A percentile compares a stretch with the other conserved stretches of the same genome.
phyloP scores from a whole-genome alignment of 345 rosid species.

The Jatropha curcas region DNA sequence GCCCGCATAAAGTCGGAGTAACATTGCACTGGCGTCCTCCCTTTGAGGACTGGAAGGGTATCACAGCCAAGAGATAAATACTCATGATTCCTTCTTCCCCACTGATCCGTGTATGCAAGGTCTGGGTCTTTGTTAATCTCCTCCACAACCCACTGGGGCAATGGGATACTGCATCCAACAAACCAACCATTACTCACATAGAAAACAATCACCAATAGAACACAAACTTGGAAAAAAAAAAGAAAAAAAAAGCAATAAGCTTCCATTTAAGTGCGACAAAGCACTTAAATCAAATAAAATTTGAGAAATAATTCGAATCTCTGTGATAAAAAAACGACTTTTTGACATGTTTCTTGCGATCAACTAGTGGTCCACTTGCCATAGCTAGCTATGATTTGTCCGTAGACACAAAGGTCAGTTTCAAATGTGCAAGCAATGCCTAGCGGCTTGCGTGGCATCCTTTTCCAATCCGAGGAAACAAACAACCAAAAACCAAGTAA shows the following conservation, averaged over 20 bases:
- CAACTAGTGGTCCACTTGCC: too few relatives aligned
- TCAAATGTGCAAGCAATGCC: background rate
- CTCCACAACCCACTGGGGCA: constrained; percentile 86
- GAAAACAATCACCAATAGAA: background rate
- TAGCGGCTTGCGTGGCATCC: background rate
- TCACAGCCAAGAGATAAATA: constrained; percentile 90
- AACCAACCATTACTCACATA: background rate
- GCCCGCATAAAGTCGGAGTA: constrained; percentile 93
- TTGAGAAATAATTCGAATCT: too few relatives aligned
- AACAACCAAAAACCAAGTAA: background rate
- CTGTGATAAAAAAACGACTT: too few relatives aligned
- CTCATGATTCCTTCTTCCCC: constrained; percentile 96
- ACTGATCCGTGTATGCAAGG: constrained; percentile 96
- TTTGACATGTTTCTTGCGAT: too few relatives aligned
- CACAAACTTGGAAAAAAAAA: background rate
- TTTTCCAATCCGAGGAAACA: background rate
- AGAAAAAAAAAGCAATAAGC: background rate
- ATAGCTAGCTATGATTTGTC: too few relatives aligned
- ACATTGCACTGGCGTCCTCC: constrained; percentile 91
- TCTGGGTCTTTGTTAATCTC: constrained; percentile 70
- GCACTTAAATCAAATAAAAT: too few relatives aligned
- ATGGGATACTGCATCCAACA: constrained; percentile 57
- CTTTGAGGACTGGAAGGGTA: constrained; percentile 78
- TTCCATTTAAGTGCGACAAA: too few relatives aligned
- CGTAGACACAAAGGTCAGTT: too few relatives aligned